These are phyloP conservation scores for Aspergillus oerlinghausenensis DNA, from an alignment of 2,329 filamentous ascomycete species.

Conservation along the genomic window DNA sequence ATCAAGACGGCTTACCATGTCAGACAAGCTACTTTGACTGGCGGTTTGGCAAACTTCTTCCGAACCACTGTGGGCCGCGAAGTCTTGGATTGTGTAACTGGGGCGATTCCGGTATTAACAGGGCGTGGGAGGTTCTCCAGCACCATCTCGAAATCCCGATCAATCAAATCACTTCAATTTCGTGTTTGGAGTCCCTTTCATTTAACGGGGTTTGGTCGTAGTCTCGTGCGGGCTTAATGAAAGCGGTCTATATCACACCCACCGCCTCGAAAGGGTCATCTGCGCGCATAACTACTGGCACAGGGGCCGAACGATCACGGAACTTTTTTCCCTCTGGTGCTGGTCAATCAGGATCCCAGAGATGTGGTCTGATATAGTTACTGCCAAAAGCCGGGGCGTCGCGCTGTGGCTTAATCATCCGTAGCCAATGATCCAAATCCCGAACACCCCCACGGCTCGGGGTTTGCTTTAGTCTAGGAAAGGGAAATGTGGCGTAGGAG, in stretches of 20 bases:
- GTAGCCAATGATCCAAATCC: slow-evolving; percentile 29
- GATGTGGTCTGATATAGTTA: slow-evolving; percentile 28
- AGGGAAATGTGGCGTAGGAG: slow-evolving; percentile 12
- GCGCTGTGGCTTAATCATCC: slow-evolving; percentile 26
- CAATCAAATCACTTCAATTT: not conserved
- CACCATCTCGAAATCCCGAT: slow-evolving; percentile 17
- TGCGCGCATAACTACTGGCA: slow-evolving; percentile 1
- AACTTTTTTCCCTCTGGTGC: slow-evolving; percentile 1
- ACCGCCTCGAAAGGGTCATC: not conserved
- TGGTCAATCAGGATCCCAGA: slow-evolving; percentile 9
- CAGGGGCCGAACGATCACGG: not conserved
- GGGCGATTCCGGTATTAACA: slow-evolving; percentile 10
- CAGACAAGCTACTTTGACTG: slow-evolving; percentile 43
- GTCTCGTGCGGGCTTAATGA: not conserved
- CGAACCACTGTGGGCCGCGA: slow-evolving; percentile 29
- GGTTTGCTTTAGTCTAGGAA: slow-evolving; percentile 24
- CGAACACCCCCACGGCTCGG: slow-evolving; percentile 25
- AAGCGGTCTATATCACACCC: not conserved
- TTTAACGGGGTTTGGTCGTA: not conserved
- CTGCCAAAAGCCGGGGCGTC: slow-evolving; percentile 10
- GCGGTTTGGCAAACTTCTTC: slow-evolving; percentile 43
- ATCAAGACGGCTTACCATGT: slow-evolving; percentile 32
- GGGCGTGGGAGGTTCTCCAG: slow-evolving; percentile 15
- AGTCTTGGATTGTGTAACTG: slow-evolving; percentile 22
- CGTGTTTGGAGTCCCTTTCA: not conserved